Conservation (phyloP, 148 eudicot genomes). For the Agrostemma githago region DNA sequence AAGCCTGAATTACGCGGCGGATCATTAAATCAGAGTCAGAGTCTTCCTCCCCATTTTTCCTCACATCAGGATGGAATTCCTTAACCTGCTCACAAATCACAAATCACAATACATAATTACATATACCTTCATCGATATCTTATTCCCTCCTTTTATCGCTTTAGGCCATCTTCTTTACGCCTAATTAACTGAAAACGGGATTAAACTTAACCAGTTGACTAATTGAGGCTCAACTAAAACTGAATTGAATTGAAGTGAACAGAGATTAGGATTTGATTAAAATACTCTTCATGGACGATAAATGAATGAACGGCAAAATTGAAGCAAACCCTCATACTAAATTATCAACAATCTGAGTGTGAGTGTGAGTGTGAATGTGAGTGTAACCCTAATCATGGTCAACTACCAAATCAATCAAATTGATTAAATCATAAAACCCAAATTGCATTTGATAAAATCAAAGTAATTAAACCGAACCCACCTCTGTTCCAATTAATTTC, state of each 20-base stretch:
- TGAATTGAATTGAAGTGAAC: too few relatives aligned
- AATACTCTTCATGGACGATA: too few relatives aligned
- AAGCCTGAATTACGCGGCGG: slow-evolving; percentile 80
- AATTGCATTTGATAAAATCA: background rate
- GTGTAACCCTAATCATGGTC: background rate
- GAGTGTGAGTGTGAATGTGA: too few relatives aligned
- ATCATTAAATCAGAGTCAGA: slow-evolving; percentile 84
- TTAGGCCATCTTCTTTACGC: too few relatives aligned
- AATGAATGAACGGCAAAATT: background rate
- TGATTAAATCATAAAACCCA: background rate
- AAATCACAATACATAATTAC: background rate
- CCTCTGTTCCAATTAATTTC: too few relatives aligned
- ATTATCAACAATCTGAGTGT: background rate
- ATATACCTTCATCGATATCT: background rate
- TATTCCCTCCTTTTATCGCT: too few relatives aligned
- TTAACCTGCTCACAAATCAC: slow-evolving; percentile 49
- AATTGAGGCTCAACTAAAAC: too few relatives aligned
- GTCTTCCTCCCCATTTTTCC: slow-evolving; percentile 35
- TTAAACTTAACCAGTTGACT: too few relatives aligned
- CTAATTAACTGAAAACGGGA: too few relatives aligned
- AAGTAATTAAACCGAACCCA: too few relatives aligned
- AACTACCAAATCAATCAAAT: background rate
- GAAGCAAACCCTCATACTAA: background rate
- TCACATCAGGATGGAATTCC: slow-evolving; percentile 93
- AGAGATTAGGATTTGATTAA: too few relatives aligned